Percentiles rank a stretch among this genome's conserved stretches.
Evolutionary conservation across 345 rosid species (phyloP).

Genomic region (Litchi chinensis): DNA sequence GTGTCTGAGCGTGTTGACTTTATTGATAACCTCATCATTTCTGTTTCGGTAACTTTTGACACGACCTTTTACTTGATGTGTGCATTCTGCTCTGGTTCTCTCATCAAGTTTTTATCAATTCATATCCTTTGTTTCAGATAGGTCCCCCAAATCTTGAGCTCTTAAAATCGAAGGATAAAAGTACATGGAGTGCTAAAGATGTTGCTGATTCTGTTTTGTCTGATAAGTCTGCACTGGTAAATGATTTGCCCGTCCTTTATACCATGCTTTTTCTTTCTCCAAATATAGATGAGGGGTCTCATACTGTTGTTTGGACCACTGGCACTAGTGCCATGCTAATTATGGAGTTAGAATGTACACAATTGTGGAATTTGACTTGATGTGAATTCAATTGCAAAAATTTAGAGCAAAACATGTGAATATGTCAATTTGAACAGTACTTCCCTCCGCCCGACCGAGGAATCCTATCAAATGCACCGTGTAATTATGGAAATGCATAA

Average conservation of each 20-base stretch:
- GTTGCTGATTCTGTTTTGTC: slow-evolving; percentile 92
- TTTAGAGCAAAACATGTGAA: neutral
- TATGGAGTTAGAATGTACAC: neutral
- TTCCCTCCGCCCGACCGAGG: neutral
- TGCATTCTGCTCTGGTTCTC: slow-evolving; percentile 5
- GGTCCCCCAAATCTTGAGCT: slow-evolving; percentile 86
- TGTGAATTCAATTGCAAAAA: neutral
- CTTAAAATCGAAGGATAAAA: slow-evolving; percentile 80
- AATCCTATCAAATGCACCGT: neutral
- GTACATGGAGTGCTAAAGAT: slow-evolving; percentile 80
- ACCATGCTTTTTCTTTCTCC: slow-evolving; percentile 1
- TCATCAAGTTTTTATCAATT: slow-evolving; percentile 31
- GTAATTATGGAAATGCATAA: neutral
- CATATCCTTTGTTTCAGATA: slow-evolving; percentile 66
- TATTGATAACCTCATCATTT: slow-evolving; percentile 76
- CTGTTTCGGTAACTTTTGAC: slow-evolving; percentile 63
- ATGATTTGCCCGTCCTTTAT: slow-evolving; percentile 21
- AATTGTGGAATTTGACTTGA: neutral
- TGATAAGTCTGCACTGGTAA: slow-evolving; percentile 91
- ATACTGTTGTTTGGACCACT: neutral
- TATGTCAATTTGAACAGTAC: neutral
- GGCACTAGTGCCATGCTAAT: neutral
- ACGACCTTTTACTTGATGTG: slow-evolving; percentile 7
- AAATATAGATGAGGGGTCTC: slow-evolving; percentile 1
- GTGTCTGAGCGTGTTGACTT: slow-evolving; percentile 92